Conservation (phyloP, 306 rosid species). For the Prunus persica region DNA sequence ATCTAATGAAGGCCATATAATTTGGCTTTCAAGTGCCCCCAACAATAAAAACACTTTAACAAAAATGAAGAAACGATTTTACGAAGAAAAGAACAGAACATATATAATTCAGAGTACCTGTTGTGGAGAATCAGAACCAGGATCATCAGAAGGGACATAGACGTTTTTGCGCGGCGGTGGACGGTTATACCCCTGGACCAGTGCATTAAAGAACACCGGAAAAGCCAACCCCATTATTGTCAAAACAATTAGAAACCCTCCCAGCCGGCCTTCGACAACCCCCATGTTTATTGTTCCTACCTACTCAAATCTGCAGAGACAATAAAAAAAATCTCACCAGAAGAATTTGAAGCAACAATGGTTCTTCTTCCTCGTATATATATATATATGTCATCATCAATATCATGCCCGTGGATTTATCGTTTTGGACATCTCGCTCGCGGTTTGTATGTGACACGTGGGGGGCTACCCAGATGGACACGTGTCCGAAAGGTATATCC, state of each 20-base stretch:
- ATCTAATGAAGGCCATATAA: background rate
- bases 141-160: slow-evolving; percentile 9
- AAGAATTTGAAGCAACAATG: background rate
- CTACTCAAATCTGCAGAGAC: background rate
- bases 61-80: too few relatives aligned
- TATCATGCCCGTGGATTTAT: background rate
- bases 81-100: background rate
- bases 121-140: slow-evolving; percentile 32
- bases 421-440: background rate
- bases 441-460: slow-evolving; percentile 1
- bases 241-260: slow-evolving; percentile 5
- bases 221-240: slow-evolving; percentile 3
- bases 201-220: slow-evolving; percentile 8
- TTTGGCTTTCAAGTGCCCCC: background rate
- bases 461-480: background rate
- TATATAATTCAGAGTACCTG: slow-evolving; percentile 27
- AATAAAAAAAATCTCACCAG: background rate
- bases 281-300: slow-evolving; percentile 11
- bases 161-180: slow-evolving; percentile 29
- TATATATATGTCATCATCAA: too few relatives aligned
- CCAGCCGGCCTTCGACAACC: background rate
- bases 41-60: background rate
- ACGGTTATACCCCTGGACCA: slow-evolving; percentile 31
- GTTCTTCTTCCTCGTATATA: background rate
- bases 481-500: slow-evolving; percentile 2